Conservation (phyloP, 306 rosid species). For the Acacia confusa region DNA sequence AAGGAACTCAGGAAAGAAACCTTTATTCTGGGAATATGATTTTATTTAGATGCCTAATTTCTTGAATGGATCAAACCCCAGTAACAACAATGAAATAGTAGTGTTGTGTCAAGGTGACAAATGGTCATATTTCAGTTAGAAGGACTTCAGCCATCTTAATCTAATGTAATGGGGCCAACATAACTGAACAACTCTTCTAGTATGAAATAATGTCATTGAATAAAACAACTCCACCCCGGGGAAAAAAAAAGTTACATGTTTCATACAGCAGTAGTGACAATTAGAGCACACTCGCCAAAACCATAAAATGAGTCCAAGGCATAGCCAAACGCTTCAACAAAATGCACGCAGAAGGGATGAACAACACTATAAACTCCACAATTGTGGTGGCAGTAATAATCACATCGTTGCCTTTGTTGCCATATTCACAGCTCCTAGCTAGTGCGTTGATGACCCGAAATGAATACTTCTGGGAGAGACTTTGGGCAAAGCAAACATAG, state of each 20-base stretch:
- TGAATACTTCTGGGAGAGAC: conserved; percentile 53
- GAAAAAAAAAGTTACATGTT: not conserved
- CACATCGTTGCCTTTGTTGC: conserved; percentile 95
- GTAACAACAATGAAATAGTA: not conserved
- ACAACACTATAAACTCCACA: conserved; percentile 95
- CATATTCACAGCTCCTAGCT: conserved; percentile 90
- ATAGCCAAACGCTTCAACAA: conserved; percentile 94
- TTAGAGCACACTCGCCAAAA: conserved; percentile 93
- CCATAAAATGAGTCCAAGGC: conserved; percentile 89
- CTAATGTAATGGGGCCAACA: not conserved
- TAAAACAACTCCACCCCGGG: not conserved
- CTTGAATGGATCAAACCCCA: not conserved
- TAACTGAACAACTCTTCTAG: conserved; percentile 12
- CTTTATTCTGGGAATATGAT: not conserved
- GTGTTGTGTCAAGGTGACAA: no score
- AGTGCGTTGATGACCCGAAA: conserved; percentile 63
- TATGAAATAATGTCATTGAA: not conserved
- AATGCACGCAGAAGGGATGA: conserved; percentile 88
- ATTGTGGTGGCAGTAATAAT: conserved; percentile 96
- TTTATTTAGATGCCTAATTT: not conserved
- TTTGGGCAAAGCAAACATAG: conserved; percentile 89
- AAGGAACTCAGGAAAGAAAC: not conserved
- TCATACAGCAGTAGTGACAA: conserved; percentile 14
- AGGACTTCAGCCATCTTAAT: conserved; percentile 4
- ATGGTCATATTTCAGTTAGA: no score